Percentiles rank a stretch among this genome's conserved stretches.
These are phyloP conservation scores for Annona cherimola DNA, from an alignment of 164 flowering plant genomes.

Conservation along the genomic window DNA sequence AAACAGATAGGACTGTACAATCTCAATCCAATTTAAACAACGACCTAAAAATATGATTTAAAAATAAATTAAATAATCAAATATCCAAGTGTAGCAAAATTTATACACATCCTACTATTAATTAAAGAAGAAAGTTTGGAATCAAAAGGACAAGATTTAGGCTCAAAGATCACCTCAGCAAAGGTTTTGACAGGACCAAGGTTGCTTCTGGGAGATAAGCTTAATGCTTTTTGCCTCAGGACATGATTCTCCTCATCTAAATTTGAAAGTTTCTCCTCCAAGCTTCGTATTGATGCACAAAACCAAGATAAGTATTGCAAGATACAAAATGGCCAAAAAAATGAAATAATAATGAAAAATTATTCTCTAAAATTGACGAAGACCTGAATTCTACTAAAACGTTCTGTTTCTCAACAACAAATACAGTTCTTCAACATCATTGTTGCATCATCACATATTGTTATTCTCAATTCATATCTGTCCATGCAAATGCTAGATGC, in stretches of 20 bases:
- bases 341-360: neutral
- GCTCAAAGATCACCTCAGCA: slow-evolving; percentile 43
- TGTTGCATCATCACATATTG: too few relatives aligned
- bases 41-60: neutral
- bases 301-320: neutral
- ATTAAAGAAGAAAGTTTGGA: neutral
- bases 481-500: too few relatives aligned
- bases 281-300: slow-evolving; percentile 27
- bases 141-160: neutral
- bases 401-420: too few relatives aligned
- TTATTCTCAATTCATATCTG: too few relatives aligned
- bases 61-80: neutral
- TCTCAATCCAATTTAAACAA: neutral
- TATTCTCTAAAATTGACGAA: neutral
- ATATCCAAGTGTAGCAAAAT: neutral
- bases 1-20: neutral
- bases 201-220: slow-evolving; percentile 45
- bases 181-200: slow-evolving; percentile 46
- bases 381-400: too few relatives aligned
- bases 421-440: too few relatives aligned
- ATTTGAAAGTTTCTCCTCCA: slow-evolving; percentile 75
- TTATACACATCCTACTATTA: neutral
- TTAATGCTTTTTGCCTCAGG: slow-evolving; percentile 69
- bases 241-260: slow-evolving; percentile 83
- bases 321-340: neutral